Evolutionary conservation across 805 yeast species (phyloP), one percentile per base, ranked within the genome.

Genomic region (Candida yuanshanica): DNA sequence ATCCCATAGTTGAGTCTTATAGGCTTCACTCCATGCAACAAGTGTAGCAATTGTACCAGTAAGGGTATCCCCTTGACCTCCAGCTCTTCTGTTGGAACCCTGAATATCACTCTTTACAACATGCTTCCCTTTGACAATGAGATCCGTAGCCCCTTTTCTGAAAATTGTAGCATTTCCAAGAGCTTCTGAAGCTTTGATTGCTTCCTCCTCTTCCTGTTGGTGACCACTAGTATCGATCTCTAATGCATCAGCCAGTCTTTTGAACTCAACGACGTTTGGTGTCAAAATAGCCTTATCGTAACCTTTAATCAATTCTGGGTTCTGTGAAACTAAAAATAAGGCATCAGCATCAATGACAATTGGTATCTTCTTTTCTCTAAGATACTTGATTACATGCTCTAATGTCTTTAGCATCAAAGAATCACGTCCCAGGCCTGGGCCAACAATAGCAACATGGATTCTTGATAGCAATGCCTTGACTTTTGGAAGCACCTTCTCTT

Each of bases 21-120:
- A 83, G 11, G 83, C 81, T 20, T 72, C 56, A 6, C 84, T 77
- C 95, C 95, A 91, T 5, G 87, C 85, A 25, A 85, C 55, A 53
- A 91, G 68, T 0, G 95, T 82, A 1, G 90, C 89, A n/a, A 89
- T 63, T 20, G 86, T 68, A 0, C 99, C 99, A 1, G 91, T 77
- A 31, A 93, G 60, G 0, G 96, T 84, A 53, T 93, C 99, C 20
- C 99, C 99, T 64, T 93, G 98, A 0, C 99, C 99, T 11, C 97
- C 96, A 7, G 86, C 95, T 40, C 99, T 70, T 55, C 86, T 83
- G 37, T 65, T 62, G 7, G 93, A 81, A 1, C 98, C 97, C 13
- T 59, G 52, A 24, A 66, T 55, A 26, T 69, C 69, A 46, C 71
- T 74, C 4, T 63, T 51, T 7, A 85, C 47, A 5, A 64, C 52